These are phyloP conservation scores for Pisolithus sp. DNA, from an alignment of 768 basidiomycete genomes.

Conservation along the genomic window DNA sequence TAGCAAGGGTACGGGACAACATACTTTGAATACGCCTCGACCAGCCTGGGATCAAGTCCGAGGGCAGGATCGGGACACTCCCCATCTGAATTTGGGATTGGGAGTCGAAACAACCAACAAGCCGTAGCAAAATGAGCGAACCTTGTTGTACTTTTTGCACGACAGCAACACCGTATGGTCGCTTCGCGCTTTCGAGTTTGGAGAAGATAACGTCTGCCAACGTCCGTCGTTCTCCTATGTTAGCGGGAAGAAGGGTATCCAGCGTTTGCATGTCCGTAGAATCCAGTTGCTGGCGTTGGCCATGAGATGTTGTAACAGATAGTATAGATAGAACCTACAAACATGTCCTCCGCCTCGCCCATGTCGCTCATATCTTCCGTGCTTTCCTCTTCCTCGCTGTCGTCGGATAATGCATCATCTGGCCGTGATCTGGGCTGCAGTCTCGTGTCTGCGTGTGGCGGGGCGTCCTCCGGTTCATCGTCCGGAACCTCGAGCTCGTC, in stretches of 20 bases:
- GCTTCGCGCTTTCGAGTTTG: conserved; percentile 66
- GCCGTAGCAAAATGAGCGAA: conserved; percentile 13
- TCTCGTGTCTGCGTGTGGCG: conserved; percentile 22
- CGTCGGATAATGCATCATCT: conserved; percentile 51
- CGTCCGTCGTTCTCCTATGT: conserved; percentile 71
- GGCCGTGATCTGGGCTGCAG: conserved; percentile 19
- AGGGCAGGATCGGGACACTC: conserved; percentile 72
- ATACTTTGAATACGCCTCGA: conserved; percentile 90
- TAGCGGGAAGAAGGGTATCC: conserved; percentile 72
- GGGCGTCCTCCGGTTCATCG: conserved; percentile 36
- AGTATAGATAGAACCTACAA: conserved; percentile 37
- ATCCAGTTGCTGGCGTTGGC: conserved; percentile 71
- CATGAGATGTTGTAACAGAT: conserved; percentile 1
- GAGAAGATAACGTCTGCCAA: conserved; percentile 96
- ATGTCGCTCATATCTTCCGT: conserved; percentile 32
- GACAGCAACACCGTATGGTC: conserved; percentile 45
- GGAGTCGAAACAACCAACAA: conserved; percentile 3
- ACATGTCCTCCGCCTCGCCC: conserved; percentile 55
- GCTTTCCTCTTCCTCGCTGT: conserved; percentile 39
- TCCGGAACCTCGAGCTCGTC: conserved; percentile 71
- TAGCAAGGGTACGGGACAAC: conserved; percentile 22
- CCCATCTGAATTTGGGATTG: conserved; percentile 29
- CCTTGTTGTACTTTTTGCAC: conserved; percentile 61
- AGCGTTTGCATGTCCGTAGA: conserved; percentile 81
- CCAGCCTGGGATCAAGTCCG: conserved; percentile 86